Evolutionary conservation across 805 yeast genomes (phyloP), one percentile per base, ranked within the genome.

Genomic region (Metahyphopichia silvanorum): DNA sequence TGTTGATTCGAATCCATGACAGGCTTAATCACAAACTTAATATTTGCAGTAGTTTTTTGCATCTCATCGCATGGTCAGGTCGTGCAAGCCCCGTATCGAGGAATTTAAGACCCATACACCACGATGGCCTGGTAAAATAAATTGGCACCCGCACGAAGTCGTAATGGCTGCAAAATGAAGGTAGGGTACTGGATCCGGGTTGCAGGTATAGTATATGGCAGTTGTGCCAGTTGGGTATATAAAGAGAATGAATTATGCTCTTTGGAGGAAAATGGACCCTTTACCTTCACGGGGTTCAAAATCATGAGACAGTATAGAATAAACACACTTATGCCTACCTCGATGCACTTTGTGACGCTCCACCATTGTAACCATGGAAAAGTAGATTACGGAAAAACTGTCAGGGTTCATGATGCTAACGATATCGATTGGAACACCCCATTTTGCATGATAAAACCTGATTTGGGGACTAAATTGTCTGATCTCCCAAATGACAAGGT

Each of bases 231-330:
- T 19, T 52, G 57, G 58, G 42, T 49, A 17, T 40, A 45, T 17
- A 44, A 37, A 32, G 56, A 46, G 29, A 60, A 52, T 37, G 59
- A 45, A 33, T 43, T 48, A 2, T 69, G 76, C 45, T 61, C 63
- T 35, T 56, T 65, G 11, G 17, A 38, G n/a, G 47, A 49, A 15
- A 21, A n/a, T 13, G 39, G 35, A n/a, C 6, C 41, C 5, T 32
- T 56, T 9, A 67, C 72, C 1, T 80, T 69, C 42, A 64, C 79
- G 1, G 87, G 87, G 0, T 74, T 77, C 43, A 71, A 72, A 34
- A 55, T 79, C 2, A 69, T 70, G 31, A 60, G 80, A 31, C 67
- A 71, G 14, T 71, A 69, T 37, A 60, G 67, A 15, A 48, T 69
- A 16, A 70, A 66, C 28, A 51, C 60, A 19, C 32, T 58, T 15